These are phyloP conservation scores for Colletotrichum sp. DNA, from an alignment of 2,329 filamentous ascomycete genomes.

Conservation along the genomic window DNA sequence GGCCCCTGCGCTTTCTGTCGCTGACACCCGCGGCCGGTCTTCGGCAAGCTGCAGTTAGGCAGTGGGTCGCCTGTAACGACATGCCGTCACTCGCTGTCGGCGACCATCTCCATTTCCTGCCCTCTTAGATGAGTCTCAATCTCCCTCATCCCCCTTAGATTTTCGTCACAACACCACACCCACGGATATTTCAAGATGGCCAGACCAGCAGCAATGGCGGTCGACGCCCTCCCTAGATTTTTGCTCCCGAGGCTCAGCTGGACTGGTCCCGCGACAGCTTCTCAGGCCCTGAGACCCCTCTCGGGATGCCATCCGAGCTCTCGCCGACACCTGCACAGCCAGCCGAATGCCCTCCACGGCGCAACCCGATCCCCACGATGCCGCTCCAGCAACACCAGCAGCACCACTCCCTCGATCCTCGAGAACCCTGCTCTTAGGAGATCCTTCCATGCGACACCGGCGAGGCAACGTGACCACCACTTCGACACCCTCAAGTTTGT, in stretches of 20 bases:
- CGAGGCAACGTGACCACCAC: constrained; percentile 78
- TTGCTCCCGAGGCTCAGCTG: constrained; percentile 62
- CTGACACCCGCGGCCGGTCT: constrained; percentile 9
- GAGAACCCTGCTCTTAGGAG: constrained; percentile 37
- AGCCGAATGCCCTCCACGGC: constrained; percentile 28
- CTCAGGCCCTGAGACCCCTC: constrained; percentile 29
- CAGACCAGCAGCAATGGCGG: constrained; percentile 27
- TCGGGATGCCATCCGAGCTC: constrained; percentile 24
- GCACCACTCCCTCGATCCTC: constrained; percentile 24
- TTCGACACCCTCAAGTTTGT: constrained; percentile 99
- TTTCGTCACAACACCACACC: background rate
- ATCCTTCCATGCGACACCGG: constrained; percentile 71
- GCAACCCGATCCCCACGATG: constrained; percentile 19
- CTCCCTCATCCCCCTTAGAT: background rate
- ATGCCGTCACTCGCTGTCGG: constrained; percentile 9
- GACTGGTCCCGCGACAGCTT: constrained; percentile 36
- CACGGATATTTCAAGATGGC: constrained; percentile 26
- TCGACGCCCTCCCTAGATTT: constrained; percentile 54
- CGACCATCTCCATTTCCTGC: background rate
- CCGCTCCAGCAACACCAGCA: background rate
- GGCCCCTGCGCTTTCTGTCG: background rate
- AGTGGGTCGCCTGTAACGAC: constrained; percentile 17
- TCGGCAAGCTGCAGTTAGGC: constrained; percentile 2
- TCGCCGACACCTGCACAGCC: constrained; percentile 19
- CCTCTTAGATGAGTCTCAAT: background rate